Conservation (phyloP, 768 basidiomycete genomes). For the Lactifluus piperatus region DNA sequence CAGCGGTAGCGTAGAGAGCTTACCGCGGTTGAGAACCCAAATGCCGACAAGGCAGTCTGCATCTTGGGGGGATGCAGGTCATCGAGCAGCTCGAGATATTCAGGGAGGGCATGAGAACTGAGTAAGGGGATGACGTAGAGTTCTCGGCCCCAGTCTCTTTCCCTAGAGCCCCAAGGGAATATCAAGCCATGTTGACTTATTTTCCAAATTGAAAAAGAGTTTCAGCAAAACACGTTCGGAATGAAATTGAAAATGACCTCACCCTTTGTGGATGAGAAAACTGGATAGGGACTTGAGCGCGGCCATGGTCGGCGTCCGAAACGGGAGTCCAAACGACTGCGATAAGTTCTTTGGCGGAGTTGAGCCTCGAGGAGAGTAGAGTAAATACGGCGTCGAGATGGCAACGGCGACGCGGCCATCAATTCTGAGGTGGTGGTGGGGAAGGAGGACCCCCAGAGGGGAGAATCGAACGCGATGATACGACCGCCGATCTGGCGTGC, state of each 20-base stretch:
- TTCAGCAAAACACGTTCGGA: no score
- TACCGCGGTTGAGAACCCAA: slow-evolving; percentile 77
- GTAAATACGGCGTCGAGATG: slow-evolving; percentile 71
- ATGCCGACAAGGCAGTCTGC: slow-evolving; percentile 68
- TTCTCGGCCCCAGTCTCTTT: slow-evolving; percentile 74
- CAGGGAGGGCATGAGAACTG: slow-evolving; percentile 60
- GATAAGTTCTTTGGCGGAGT: slow-evolving; percentile 67
- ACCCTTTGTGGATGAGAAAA: slow-evolving; percentile 69
- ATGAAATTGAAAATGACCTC: slow-evolving; percentile 23
- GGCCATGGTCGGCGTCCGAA: slow-evolving; percentile 33
- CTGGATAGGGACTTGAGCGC: slow-evolving; percentile 55
- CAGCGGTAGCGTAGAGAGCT: slow-evolving; percentile 36
- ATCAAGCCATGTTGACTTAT: slow-evolving; percentile 75
- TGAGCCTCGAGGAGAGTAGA: slow-evolving; percentile 71
- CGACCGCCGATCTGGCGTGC: slow-evolving; percentile 80
- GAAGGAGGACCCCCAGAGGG: slow-evolving; percentile 70
- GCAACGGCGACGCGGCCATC: slow-evolving; percentile 77
- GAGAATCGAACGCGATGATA: slow-evolving; percentile 43
- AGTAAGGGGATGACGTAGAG: slow-evolving; percentile 77
- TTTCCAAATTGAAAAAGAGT: no score
- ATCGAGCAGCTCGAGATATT: slow-evolving; percentile 79
- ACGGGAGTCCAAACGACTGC: slow-evolving; percentile 64
- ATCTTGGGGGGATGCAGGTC: slow-evolving; percentile 59
- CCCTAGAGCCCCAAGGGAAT: slow-evolving; percentile 75
- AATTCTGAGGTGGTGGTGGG: slow-evolving; percentile 62